Conservation (phyloP, 441 rosid genomes). For the Adansonia madagascariensis region DNA sequence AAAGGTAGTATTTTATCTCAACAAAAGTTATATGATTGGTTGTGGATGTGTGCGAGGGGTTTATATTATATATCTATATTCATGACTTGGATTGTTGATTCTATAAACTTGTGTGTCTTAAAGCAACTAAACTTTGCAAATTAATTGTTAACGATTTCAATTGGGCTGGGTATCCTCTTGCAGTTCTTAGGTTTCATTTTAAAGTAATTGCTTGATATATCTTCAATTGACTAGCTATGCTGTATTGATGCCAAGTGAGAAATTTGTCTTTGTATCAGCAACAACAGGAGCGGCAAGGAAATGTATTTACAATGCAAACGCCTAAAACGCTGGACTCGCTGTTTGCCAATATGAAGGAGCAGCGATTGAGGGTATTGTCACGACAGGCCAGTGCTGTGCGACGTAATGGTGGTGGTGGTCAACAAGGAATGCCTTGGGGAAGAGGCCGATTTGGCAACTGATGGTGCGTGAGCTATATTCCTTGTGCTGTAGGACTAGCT, state of each 20-base stretch:
- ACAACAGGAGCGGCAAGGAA: constrained; percentile 32
- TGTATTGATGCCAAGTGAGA: constrained; percentile 2
- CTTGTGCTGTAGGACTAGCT: background rate
- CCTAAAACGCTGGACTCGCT: constrained; percentile 81
- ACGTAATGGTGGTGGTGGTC: background rate
- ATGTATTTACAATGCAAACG: constrained; percentile 48
- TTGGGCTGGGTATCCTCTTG: background rate
- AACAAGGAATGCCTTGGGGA: background rate
- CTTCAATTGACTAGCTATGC: background rate
- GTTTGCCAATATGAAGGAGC: constrained; percentile 80
- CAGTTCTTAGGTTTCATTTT: background rate
- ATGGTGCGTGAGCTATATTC: background rate
- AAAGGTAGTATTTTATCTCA: constrained; percentile 50
- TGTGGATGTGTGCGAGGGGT: background rate
- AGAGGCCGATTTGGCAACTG: background rate
- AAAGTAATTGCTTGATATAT: background rate
- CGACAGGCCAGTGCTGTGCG: background rate
- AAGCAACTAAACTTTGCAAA: background rate
- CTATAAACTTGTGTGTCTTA: background rate
- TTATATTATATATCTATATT: background rate
- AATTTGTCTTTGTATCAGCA: constrained; percentile 24
- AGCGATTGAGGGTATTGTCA: constrained; percentile 44
- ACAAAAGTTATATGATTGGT: background rate
- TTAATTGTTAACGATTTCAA: background rate
- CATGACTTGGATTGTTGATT: background rate